Evolutionary conservation across 78 protist genomes (phyloP), one percentile per base, ranked within the genome.

Genomic region (Pigoraptor vietnamica): DNA sequence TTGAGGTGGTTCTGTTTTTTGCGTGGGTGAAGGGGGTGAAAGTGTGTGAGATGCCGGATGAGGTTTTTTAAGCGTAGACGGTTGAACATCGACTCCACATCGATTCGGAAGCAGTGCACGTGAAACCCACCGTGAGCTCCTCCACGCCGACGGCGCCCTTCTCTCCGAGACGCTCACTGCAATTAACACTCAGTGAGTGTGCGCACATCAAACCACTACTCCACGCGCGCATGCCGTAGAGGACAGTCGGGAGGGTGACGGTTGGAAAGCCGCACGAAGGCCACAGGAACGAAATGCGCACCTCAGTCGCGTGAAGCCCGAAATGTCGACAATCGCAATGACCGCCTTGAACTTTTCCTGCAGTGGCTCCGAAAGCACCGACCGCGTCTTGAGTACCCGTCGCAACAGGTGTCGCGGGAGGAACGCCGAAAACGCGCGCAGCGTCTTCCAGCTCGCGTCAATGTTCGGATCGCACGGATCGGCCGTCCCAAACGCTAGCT

Each of bases 341-440:
- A 91, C 93, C 19, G 89, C 93, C 82, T 82, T 25, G 79, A 91
- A 91, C 89, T 87, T 91, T 23, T 91, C 93, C 56, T 91, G 89
- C 35, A 14, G 40, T n/a, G 56, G 25, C 38, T 82, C 56, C 35
- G 87, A 6, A 1, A 35, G 93, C 56, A 91, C 56, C 23, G 86
- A 33, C 1, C 89, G 90, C 37, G 34, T 23, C 37, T 56, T 81
- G n/a, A 39, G 38, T 25, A 91, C 34, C 29, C 93, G 87, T 23
- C 93, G n/a, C 24, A 91, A 40, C 89, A 91, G 38, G 24, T 91
- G 86, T 24, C 93, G 90, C 9, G 93, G 93, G 35, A 91, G 89
- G n/a, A 40, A 91, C 82, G 93, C 86, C 37, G 55, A 83, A 21
- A 91, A 91, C 24, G 86, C 93, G 37, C 93, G 88, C 90, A 91